Evolutionary conservation across 169 alveolate genomes (phyloP), one percentile per base, ranked within the genome.

Genomic region (Plasmodium reichenowi): DNA sequence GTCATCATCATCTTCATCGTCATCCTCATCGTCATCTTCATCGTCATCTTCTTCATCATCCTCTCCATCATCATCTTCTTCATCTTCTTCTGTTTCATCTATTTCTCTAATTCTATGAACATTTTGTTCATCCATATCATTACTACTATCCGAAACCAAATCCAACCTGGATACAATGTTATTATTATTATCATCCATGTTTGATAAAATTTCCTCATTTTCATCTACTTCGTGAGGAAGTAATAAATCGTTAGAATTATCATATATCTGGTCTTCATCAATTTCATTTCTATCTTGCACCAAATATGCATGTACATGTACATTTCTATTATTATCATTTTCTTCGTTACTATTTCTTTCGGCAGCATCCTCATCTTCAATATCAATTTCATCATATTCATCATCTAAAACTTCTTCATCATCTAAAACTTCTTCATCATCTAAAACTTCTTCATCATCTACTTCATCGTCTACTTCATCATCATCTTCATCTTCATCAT

Each of bases 141-240:
- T 70, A 52, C 88, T 75, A 29, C 88, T 76, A 47, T 63, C 78
- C 6, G 85, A 86, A n/a, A 63, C 87, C 29, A 83, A 78, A 5
- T 64, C 73, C 52, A 83, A 56, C 17, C 76, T 50, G 9, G 90
- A 74, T 20, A 59, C 91, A 22, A 72, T 80, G 72, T 89, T 88
- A 26, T 74, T 71, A 43, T 58, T 74, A 58, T 75, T 74, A 32
- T 50, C 78, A 15, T 29, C 73, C 52, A 72, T 32, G 15, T 73
- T 43, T 22, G 83, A 73, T 47, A 88, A 54, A 24, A 45, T 72
- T n/a, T 89, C 88, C 56, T 71, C 94, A 70, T 92, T 91, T 88
- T 94, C 96, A 62, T 94, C 96, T 5, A 94, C 92, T 73, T 94
- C 95, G 74, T 94, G 96, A 5, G 96, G 96, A 58, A 94, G 71